Conservation (phyloP, 257 asterid genomes). For the Penstemon newberryi region DNA sequence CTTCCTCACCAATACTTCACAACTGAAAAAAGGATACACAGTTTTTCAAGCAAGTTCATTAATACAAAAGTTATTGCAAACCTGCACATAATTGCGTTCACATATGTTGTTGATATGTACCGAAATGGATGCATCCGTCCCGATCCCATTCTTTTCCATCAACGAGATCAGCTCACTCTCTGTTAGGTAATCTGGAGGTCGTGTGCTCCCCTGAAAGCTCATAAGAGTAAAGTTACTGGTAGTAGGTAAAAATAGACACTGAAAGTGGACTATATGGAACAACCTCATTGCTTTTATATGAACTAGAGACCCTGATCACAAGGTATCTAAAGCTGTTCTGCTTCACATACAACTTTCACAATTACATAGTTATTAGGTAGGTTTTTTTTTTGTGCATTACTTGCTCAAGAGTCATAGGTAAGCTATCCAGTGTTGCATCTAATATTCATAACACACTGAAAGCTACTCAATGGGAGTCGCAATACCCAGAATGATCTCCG, state of each 20-base stretch:
- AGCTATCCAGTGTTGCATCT: constrained; percentile 15
- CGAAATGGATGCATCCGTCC: constrained; percentile 94
- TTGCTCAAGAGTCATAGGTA: constrained; percentile 9
- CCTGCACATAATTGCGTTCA: constrained; percentile 93
- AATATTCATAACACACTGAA: not conserved
- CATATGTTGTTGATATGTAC: constrained; percentile 90
- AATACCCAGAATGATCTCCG: constrained; percentile 9
- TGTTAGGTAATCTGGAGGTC: constrained; percentile 79
- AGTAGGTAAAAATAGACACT: constrained; percentile 12
- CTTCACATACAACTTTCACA: not conserved
- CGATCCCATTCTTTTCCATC: constrained; percentile 91
- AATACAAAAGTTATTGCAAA: constrained; percentile 32
- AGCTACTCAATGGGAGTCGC: not conserved
- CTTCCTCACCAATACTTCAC: constrained; percentile 13
- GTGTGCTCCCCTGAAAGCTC: constrained; percentile 66
- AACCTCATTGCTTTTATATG: constrained; percentile 19
- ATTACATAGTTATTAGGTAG: not conserved
- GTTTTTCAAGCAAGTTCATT: constrained; percentile 18
- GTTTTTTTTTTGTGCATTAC: not conserved
- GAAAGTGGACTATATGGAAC: constrained; percentile 8
- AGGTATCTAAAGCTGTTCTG: constrained; percentile 10
- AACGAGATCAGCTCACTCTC: constrained; percentile 93
- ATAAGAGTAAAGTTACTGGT: constrained; percentile 15
- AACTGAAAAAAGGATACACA: not conserved
- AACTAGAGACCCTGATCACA: constrained; percentile 6